Percentiles rank a stretch among this genome's conserved stretches.
Conservation (phyloP, 495 filamentous ascomycete genomes). For the Podospora australis region DNA sequence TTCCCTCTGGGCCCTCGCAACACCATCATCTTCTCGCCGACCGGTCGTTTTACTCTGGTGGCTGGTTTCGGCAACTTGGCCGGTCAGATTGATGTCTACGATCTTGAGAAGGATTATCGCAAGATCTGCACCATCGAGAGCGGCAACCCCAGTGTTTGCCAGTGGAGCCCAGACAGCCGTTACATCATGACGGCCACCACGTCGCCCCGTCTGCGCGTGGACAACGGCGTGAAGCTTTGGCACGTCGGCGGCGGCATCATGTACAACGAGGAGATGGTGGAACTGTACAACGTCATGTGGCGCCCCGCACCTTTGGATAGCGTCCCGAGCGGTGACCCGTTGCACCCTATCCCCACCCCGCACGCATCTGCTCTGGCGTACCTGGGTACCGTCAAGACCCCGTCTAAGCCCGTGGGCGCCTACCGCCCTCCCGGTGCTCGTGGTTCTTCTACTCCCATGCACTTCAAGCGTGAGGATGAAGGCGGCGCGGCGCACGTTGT, state of each 20-base stretch:
- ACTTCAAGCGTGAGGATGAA: slow-evolving; percentile 97
- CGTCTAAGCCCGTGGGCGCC: slow-evolving; percentile 88
- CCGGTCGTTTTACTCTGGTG: slow-evolving; percentile 85
- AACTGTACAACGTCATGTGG: slow-evolving; percentile 91
- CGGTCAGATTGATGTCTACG: slow-evolving; percentile 96
- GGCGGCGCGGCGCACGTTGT: slow-evolving; percentile 81
- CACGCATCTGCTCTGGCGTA: slow-evolving; percentile 81
- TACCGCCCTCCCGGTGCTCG: slow-evolving; percentile 96
- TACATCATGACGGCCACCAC: slow-evolving; percentile 95
- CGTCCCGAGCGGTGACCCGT: slow-evolving; percentile 62
- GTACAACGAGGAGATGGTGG: slow-evolving; percentile 90
- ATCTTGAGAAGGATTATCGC: slow-evolving; percentile 81
- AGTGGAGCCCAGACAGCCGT: slow-evolving; percentile 93
- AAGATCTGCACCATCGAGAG: slow-evolving; percentile 94
- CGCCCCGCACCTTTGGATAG: slow-evolving; percentile 60
- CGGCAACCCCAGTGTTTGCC: slow-evolving; percentile 87
- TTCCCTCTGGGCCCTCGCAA: slow-evolving; percentile 86
- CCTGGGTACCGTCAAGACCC: slow-evolving; percentile 78
- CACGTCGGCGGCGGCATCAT: slow-evolving; percentile 83
- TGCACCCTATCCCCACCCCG: slow-evolving; percentile 70
- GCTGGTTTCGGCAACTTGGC: slow-evolving; percentile 96
- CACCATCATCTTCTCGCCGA: slow-evolving; percentile 91
- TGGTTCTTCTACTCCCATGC: slow-evolving; percentile 77
- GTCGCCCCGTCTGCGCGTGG: slow-evolving; percentile 86
- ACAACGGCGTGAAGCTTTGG: slow-evolving; percentile 95